phyloP scores from a whole-genome alignment of 768 basidiomycete species.

The Tubosaeta brunneosetosa region DNA sequence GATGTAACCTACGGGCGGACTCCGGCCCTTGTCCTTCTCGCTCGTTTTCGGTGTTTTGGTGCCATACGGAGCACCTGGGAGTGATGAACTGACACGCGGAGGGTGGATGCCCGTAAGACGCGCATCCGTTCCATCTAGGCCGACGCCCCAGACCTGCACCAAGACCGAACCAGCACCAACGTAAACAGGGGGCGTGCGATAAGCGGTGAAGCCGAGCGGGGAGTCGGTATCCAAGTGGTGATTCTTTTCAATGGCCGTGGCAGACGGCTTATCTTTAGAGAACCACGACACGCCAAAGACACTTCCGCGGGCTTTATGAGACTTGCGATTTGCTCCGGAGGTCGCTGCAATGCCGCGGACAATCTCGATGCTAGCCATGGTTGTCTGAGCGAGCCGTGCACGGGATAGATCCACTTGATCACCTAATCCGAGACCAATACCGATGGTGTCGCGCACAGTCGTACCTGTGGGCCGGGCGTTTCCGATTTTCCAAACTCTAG shows the following conservation, averaged over 20 bases:
- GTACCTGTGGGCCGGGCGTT: constrained; percentile 5
- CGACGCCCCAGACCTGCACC: constrained; percentile 89
- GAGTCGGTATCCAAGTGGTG: constrained; percentile 17
- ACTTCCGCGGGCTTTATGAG: constrained; percentile 17
- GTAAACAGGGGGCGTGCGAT: constrained; percentile 68
- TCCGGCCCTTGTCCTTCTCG: constrained; percentile 25
- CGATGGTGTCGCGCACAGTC: constrained; percentile 22
- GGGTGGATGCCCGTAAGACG: constrained; percentile 51
- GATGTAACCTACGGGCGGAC: constrained; percentile 57
- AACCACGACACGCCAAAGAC: constrained; percentile 29
- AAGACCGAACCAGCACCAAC: constrained; percentile 67
- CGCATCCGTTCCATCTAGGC: constrained; percentile 69
- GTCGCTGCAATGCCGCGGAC: constrained; percentile 48
- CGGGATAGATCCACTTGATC: constrained; percentile 68
- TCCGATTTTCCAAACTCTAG: constrained; percentile 26
- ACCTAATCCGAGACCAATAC: constrained; percentile 27
- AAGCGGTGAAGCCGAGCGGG: constrained; percentile 62
- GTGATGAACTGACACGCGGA: constrained; percentile 11
- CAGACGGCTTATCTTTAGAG: constrained; percentile 21
- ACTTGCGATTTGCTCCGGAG: constrained; percentile 12
- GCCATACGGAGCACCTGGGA: constrained; percentile 20
- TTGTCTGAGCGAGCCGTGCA: constrained; percentile 76
- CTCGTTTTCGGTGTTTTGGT: constrained; percentile 14
- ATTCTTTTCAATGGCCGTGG: constrained; percentile 10
- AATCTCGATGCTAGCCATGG: constrained; percentile 85